phyloP scores from a whole-genome alignment of 306 rosid genomes.

The Myrica gale region DNA sequence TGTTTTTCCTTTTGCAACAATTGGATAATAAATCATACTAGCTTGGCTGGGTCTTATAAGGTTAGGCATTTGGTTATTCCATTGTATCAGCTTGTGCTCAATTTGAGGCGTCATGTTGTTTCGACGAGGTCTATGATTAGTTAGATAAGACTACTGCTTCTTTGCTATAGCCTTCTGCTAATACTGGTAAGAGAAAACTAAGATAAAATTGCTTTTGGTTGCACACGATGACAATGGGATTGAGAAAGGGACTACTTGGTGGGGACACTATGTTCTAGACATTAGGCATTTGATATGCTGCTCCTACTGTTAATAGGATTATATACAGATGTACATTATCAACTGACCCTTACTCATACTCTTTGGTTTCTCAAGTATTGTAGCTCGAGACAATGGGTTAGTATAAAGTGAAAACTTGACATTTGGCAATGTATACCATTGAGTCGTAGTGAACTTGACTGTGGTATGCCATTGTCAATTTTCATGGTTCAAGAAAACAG shows the following conservation, averaged over 20 bases:
- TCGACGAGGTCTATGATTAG: neutral
- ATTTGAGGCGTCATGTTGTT: neutral
- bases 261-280: neutral
- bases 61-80: neutral
- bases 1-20: neutral
- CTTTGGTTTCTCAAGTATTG: neutral
- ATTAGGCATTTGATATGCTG: neutral
- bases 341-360: neutral
- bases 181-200: neutral
- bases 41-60: neutral
- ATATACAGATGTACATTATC: neutral
- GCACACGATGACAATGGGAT: neutral
- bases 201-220: neutral
- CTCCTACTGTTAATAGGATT: neutral
- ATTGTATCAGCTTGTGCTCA: neutral
- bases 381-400: neutral
- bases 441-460: neutral
- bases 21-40: neutral
- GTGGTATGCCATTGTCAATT: neutral
- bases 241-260: conserved; percentile 4
- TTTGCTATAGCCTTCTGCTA: neutral
- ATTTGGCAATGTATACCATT: no score
- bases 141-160: conserved; percentile 5
- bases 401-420: no score
- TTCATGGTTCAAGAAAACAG: neutral